Evolutionary conservation across 2,329 filamentous ascomycete species (phyloP), one percentile per base, ranked within the genome.

Genomic region (Arthrobotrys sphaeroides): DNA sequence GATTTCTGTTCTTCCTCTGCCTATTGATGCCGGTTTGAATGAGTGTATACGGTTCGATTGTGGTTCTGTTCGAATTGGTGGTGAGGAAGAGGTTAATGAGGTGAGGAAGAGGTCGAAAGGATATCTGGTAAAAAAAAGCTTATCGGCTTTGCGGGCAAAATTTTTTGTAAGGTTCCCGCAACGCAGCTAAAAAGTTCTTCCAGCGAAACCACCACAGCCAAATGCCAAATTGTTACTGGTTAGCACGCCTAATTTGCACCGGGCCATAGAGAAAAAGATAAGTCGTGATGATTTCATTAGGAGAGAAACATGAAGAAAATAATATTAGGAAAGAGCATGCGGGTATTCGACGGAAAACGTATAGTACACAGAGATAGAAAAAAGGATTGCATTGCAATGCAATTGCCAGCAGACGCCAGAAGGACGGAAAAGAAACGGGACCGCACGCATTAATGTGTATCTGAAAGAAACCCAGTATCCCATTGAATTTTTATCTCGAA

Each of bases 251-350:
- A 45, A 43, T 31, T 38, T 18, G 42, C 28, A n/a, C 33, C 38
- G 20, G 42, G 10, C 13, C 36, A 2, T 13, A 43, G 13, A 1
- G 18, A 43, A 24, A 10, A 28, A 33, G 36, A 40, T 28, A 33
- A 18, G 31, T 68, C 51, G 42, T 68, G 49, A 42, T 47, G 13
- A 49, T 59, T 66, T 68, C 64, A 68, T 68, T 68, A 42, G n/a
- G n/a, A n/a, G n/a, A n/a, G n/a, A n/a, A n/a, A n/a, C n/a, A n/a
- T n/a, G n/a, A n/a, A n/a, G n/a, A n/a, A 22, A 16, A 60, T 43
- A 51, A 10, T 57, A 31, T 38, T 28, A 53, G 42, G 26, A 33
- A 43, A 42, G 16, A 24, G 9, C 42, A 53, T 40, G 24, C 43
- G 66, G 66, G 66, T 70, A 70, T 70, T 62, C 20, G 33, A 70